A percentile compares a stretch with the other conserved stretches of the same genome.
These are phyloP conservation scores for Fusarium avenaceum DNA, from an alignment of 2,329 filamentous ascomycete species.

Conservation along the genomic window DNA sequence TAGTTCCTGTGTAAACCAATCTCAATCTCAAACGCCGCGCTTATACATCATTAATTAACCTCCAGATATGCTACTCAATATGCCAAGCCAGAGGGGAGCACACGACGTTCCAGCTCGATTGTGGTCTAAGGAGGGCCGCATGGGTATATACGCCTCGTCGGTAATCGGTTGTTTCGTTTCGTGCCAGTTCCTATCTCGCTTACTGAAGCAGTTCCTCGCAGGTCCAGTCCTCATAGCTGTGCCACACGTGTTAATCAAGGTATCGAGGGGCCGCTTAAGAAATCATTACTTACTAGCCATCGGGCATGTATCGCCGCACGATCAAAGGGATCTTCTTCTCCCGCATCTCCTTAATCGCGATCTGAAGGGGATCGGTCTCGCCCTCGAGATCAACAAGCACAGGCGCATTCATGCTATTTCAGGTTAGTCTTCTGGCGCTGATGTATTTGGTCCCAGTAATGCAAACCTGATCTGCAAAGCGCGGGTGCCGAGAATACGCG, in stretches of 20 bases:
- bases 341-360: constrained; percentile 95
- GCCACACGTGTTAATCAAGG: constrained; percentile 28
- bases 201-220: constrained; percentile 90
- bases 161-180: constrained; percentile 36
- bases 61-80: constrained; percentile 37
- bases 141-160: constrained; percentile 48
- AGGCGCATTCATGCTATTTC: constrained; percentile 90
- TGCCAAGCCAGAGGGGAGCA: constrained; percentile 37
- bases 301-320: constrained; percentile 93
- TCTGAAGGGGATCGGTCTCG: constrained; percentile 96
- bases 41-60: constrained; percentile 52
- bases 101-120: constrained; percentile 43
- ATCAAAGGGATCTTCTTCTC: constrained; percentile 99
- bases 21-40: constrained; percentile 55
- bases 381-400: constrained; percentile 97
- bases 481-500: constrained; percentile 91
- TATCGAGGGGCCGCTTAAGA: background rate
- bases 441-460: background rate
- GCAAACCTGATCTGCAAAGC: constrained; percentile 93
- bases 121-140: constrained; percentile 41
- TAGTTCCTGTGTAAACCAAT: constrained; percentile 50
- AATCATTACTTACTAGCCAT: constrained; percentile 82
- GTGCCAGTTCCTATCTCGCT: constrained; percentile 41
- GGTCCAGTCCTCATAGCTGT: constrained; percentile 98
- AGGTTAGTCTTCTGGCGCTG: constrained; percentile 23